phyloP scores from a whole-genome alignment of 441 rosid genomes.

The Sinapis alba region DNA sequence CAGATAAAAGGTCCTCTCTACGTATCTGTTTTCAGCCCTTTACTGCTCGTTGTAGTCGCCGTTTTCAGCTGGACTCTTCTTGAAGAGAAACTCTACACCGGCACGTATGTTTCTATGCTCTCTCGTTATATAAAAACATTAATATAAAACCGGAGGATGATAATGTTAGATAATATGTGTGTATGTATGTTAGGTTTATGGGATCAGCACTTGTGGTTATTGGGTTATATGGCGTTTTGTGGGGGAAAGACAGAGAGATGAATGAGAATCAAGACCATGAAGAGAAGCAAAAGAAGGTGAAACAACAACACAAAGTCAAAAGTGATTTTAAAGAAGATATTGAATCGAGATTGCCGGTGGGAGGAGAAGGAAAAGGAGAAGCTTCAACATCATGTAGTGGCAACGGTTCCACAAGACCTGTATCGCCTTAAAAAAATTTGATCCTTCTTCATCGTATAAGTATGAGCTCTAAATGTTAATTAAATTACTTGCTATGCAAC shows the following conservation, averaged over 20 bases:
- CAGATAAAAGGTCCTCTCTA: slow-evolving; percentile 84
- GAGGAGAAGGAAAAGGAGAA: background rate
- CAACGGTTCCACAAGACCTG: slow-evolving; percentile 23
- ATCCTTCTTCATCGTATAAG: slow-evolving; percentile 6
- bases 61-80: slow-evolving; percentile 84
- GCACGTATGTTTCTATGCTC: slow-evolving; percentile 57
- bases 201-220: slow-evolving; percentile 71
- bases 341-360: slow-evolving; percentile 29
- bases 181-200: slow-evolving; percentile 49
- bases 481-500: slow-evolving; percentile 14
- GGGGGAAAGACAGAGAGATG: slow-evolving; percentile 83
- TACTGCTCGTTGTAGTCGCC: slow-evolving; percentile 75
- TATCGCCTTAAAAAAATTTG: slow-evolving; percentile 12
- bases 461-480: slow-evolving; percentile 21
- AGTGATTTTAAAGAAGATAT: slow-evolving; percentile 30
- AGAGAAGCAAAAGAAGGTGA: slow-evolving; percentile 26
- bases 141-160: background rate
- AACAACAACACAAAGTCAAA: slow-evolving; percentile 21
- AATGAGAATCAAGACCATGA: slow-evolving; percentile 23
- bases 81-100: slow-evolving; percentile 73
- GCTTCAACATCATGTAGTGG: slow-evolving; percentile 7
- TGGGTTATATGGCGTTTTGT: slow-evolving; percentile 78
- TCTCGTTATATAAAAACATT: background rate
- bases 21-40: slow-evolving; percentile 88
- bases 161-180: background rate